phyloP scores from a whole-genome alignment of 306 rosid genomes.

The Vicia faba region DNA sequence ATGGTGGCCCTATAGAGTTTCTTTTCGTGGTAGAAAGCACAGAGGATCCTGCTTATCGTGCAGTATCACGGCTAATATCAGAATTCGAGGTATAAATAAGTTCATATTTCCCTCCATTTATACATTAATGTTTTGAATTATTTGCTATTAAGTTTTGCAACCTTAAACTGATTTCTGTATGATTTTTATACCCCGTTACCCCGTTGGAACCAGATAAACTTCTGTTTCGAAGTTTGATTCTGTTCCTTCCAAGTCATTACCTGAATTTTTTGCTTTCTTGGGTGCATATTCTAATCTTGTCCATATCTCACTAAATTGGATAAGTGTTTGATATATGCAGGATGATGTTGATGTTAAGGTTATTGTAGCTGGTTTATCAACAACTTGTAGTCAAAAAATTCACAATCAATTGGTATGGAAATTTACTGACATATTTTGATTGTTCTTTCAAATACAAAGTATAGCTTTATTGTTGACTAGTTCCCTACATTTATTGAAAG shows the following conservation, averaged over 20 bases:
- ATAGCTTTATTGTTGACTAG: not conserved
- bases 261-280: slow-evolving; percentile 17
- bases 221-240: slow-evolving; percentile 16
- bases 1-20: slow-evolving; percentile 92
- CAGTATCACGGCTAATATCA: slow-evolving; percentile 63
- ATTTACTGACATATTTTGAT: slow-evolving; percentile 24
- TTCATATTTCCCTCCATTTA: slow-evolving; percentile 8
- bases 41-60: slow-evolving; percentile 88
- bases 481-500: slow-evolving; percentile 26
- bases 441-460: slow-evolving; percentile 29
- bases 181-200: slow-evolving; percentile 2
- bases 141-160: slow-evolving; percentile 9
- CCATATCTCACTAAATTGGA: slow-evolving; percentile 31
- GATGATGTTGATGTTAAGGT: slow-evolving; percentile 81
- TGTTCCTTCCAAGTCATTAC: slow-evolving; percentile 14
- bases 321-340: slow-evolving; percentile 53
- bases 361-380: slow-evolving; percentile 80
- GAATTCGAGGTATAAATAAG: slow-evolving; percentile 63
- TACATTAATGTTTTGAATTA: slow-evolving; percentile 7
- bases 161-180: slow-evolving; percentile 1
- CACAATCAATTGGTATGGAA: slow-evolving; percentile 88
- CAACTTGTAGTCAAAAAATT: slow-evolving; percentile 96
- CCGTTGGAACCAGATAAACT: slow-evolving; percentile 13
- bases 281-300: slow-evolving; percentile 15
- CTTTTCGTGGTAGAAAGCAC: slow-evolving; percentile 83